Evolutionary conservation across 371 early-diverging fungal species (phyloP).

Genomic region (Actinomortierella wolfii): DNA sequence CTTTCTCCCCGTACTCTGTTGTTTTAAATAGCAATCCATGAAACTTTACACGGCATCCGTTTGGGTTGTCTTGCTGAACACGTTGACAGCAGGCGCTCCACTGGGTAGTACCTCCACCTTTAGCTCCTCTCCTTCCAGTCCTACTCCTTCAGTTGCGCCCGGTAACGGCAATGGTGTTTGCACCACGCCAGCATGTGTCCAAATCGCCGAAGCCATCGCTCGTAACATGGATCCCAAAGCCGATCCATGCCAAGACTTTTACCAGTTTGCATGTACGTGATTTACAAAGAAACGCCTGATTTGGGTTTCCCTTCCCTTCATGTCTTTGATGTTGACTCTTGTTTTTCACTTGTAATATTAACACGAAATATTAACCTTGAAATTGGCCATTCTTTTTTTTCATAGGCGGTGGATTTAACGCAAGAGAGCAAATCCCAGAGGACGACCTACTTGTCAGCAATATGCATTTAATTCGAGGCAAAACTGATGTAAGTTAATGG

Average conservation of each 20-base stretch:
- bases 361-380: slow-evolving; percentile 13
- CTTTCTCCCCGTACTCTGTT: too few species aligned
- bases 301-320: too few species aligned
- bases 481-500: slow-evolving; percentile 45
- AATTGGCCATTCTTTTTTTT: not conserved
- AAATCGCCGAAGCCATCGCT: slow-evolving; percentile 59
- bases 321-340: too few species aligned
- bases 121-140: too few species aligned
- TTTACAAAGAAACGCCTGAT: too few species aligned
- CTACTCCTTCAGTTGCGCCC: too few species aligned
- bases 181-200: slow-evolving; percentile 60
- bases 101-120: too few species aligned
- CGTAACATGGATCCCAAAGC: slow-evolving; percentile 49
- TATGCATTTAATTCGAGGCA: slow-evolving; percentile 48
- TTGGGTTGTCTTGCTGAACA: too few species aligned
- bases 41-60: too few species aligned
- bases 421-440: slow-evolving; percentile 54
- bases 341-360: not conserved
- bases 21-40: too few species aligned
- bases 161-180: slow-evolving; percentile 48
- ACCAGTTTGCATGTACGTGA: slow-evolving; percentile 57
- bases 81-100: too few species aligned
- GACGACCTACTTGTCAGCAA: slow-evolving; percentile 52
- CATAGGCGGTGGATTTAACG: slow-evolving; percentile 57
- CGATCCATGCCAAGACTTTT: slow-evolving; percentile 65